Percentiles rank a stretch among this genome's conserved stretches.
These are phyloP conservation scores for Puccinia triticina DNA, from an alignment of 1,284 basidiomycete genomes.

Conservation along the genomic window DNA sequence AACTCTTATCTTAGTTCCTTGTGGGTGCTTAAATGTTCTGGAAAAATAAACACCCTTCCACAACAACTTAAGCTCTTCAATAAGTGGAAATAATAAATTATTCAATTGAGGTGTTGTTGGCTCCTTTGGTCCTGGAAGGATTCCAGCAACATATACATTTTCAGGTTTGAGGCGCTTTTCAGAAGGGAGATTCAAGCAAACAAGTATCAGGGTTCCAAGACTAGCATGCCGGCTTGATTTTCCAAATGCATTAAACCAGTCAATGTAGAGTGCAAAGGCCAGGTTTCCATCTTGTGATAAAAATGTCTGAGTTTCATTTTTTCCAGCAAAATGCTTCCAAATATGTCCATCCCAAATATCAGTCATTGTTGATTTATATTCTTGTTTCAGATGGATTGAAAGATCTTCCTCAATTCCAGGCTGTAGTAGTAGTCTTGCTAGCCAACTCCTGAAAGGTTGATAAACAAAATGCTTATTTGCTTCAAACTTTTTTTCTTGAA, in stretches of 20 bases:
- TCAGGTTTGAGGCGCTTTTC: slow-evolving; percentile 59
- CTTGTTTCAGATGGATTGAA: slow-evolving; percentile 3
- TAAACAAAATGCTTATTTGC: slow-evolving; percentile 19
- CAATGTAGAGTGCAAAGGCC: slow-evolving; percentile 12
- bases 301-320: neutral
- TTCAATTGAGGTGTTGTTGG: slow-evolving; percentile 56
- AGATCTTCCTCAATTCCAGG: slow-evolving; percentile 32
- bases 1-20: neutral
- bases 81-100: slow-evolving; percentile 57
- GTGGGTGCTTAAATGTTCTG: slow-evolving; percentile 29
- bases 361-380: slow-evolving; percentile 14
- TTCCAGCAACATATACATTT: slow-evolving; percentile 61
- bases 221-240: too few species aligned
- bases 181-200: slow-evolving; percentile 55
- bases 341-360: slow-evolving; percentile 17
- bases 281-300: slow-evolving; percentile 1
- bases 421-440: neutral
- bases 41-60: slow-evolving; percentile 54
- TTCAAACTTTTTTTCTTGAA: slow-evolving; percentile 30
- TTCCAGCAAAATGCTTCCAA: slow-evolving; percentile 7
- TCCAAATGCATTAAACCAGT: slow-evolving; percentile 24
- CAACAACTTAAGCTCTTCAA: slow-evolving; percentile 58
- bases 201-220: slow-evolving; percentile 13
- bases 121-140: slow-evolving; percentile 58
- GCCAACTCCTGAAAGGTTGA: slow-evolving; percentile 30